These are phyloP conservation scores for Pseudocercospora vitis DNA, from an alignment of 2,329 filamentous ascomycete species.

Conservation along the genomic window DNA sequence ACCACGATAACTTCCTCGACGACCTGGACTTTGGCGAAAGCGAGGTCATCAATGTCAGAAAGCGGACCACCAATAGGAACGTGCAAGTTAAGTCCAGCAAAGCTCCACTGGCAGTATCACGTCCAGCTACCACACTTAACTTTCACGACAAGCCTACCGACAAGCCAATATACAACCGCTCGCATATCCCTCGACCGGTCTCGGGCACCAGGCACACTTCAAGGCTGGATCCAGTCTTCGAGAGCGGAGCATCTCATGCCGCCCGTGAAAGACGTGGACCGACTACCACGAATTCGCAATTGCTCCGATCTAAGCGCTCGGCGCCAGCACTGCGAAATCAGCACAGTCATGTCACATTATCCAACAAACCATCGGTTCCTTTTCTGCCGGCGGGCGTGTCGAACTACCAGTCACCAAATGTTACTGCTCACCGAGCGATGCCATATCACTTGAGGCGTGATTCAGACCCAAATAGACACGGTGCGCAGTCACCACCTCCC, in stretches of 20 bases:
- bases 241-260: slow-evolving; percentile 75
- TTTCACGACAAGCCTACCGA: slow-evolving; percentile 73
- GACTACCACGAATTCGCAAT: slow-evolving; percentile 55
- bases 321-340: slow-evolving; percentile 57
- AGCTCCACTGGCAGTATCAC: slow-evolving; percentile 65
- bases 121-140: slow-evolving; percentile 78
- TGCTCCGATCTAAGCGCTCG: slow-evolving; percentile 61
- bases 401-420: slow-evolving; percentile 74
- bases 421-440: slow-evolving; percentile 61
- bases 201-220: slow-evolving; percentile 54
- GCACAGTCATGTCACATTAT: slow-evolving; percentile 43
- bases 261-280: slow-evolving; percentile 58
- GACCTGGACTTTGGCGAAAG: slow-evolving; percentile 85
- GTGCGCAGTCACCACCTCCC: slow-evolving; percentile 47
- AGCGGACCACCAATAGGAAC: slow-evolving; percentile 85
- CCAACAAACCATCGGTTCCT: slow-evolving; percentile 66
- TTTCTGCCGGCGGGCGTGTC: slow-evolving; percentile 78
- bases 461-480: slow-evolving; percentile 61
- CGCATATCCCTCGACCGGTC: slow-evolving; percentile 77
- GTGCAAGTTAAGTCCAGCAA: slow-evolving; percentile 75
- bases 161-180: slow-evolving; percentile 45
- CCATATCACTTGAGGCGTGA: slow-evolving; percentile 77
- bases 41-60: slow-evolving; percentile 72
- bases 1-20: slow-evolving; percentile 74
- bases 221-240: slow-evolving; percentile 87